These are phyloP conservation scores for Clarireedia monteithiana DNA, from an alignment of 2,329 filamentous ascomycete genomes.

Conservation along the genomic window DNA sequence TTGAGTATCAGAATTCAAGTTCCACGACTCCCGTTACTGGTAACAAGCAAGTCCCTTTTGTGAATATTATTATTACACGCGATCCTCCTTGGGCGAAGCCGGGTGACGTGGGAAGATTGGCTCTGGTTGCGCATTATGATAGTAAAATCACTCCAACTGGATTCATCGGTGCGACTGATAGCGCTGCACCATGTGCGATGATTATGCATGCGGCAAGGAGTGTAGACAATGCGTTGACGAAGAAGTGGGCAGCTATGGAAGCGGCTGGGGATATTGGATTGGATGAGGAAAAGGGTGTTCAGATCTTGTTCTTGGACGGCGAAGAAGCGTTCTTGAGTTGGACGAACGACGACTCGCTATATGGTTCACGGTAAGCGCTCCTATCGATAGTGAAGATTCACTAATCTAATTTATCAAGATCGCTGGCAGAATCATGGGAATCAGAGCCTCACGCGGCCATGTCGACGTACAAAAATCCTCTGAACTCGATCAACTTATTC, in stretches of 20 bases:
- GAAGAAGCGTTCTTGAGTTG: conserved; percentile 86
- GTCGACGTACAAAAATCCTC: conserved; percentile 65
- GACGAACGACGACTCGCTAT: conserved; percentile 76
- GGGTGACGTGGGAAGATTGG: conserved; percentile 74
- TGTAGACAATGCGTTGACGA: conserved; percentile 70
- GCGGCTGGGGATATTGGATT: conserved; percentile 49
- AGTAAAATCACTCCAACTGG: conserved; percentile 71
- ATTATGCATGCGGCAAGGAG: conserved; percentile 77
- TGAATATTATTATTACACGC: conserved; percentile 76
- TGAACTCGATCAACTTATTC: conserved; percentile 80
- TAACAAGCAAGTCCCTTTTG: conserved; percentile 66
- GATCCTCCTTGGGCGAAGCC: conserved; percentile 74
- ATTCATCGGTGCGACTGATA: conserved; percentile 91
- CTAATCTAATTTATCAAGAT: conserved; percentile 33
- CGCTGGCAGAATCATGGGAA: conserved; percentile 80
- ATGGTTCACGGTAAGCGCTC: conserved; percentile 65
- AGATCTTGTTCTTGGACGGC: conserved; percentile 85
- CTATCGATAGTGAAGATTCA: neutral
- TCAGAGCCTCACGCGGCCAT: conserved; percentile 56
- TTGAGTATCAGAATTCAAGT: conserved; percentile 87
- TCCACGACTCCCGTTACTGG: conserved; percentile 71
- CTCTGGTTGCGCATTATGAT: conserved; percentile 91
- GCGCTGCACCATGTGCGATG: conserved; percentile 89
- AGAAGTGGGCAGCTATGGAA: conserved; percentile 72
- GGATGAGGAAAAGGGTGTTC: conserved; percentile 74